Evolutionary conservation across 2,329 filamentous ascomycete genomes (phyloP), one percentile per base, ranked within the genome.

Genomic region (Thelonectria rubi): DNA sequence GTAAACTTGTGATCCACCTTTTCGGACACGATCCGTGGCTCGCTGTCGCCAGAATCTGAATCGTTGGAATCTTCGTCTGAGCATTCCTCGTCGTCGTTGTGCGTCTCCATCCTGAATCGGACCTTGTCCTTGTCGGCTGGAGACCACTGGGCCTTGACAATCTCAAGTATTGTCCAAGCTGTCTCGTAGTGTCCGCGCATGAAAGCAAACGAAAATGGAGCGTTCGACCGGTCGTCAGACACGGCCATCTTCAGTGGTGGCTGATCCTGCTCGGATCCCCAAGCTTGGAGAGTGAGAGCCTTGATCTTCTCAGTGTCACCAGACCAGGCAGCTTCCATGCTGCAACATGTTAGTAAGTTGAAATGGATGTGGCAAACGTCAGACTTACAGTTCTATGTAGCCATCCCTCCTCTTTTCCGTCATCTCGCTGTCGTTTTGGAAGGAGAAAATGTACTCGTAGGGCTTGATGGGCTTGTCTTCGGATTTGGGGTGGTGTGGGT

Each of bases 271-370:
- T 83, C 77, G 5, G 79, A 72, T 12, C 84, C 82, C 85, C 88
- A 91, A 2, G 84, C 77, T 11, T 81, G 77, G 18, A 91, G 76
- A 1, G 89, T 91, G 39, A 91, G 78, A 14, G 77, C 74, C 70
- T 91, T 91, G 74, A 94, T 86, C 3, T 79, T 86, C 1, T 86
- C 80, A 1, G 90, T 65, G 66, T 95, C 86, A n/a, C 89, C 90
- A 5, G 69, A 69, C 91, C 91, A 95, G 5, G 87, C 87, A 37
- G 91, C 91, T 71, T 94, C 87, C 73, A 91, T 91, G 8, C 85
- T 87, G 17, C 15, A 9, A 26, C 7, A 30, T 43, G 48, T 72
- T 67, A 68, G 63, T 37, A 14, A 18, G 11, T 14, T n/a, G 17
- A 26, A 39, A 17, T 8, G 1, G 20, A 40, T 18, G 17, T 3